A percentile compares a stretch with the other conserved stretches of the same genome.
These are phyloP conservation scores for Peniophora sp. DNA, from an alignment of 1,284 basidiomycete species.

Conservation along the genomic window DNA sequence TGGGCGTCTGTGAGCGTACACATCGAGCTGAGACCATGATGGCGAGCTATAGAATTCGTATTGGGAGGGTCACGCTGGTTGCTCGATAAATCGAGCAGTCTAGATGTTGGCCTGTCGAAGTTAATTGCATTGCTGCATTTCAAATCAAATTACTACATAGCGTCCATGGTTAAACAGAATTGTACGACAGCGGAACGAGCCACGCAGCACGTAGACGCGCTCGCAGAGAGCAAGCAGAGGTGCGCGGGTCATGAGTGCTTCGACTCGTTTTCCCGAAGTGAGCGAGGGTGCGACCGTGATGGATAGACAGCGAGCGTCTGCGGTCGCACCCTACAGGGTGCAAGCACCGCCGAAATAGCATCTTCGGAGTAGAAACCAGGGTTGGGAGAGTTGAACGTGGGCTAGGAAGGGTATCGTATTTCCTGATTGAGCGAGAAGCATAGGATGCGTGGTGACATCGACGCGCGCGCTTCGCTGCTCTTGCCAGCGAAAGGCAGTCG, in stretches of 20 bases:
- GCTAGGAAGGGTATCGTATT: not conserved
- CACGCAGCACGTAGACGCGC: constrained; percentile 9
- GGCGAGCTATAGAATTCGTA: too few relatives aligned
- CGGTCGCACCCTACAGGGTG: not conserved
- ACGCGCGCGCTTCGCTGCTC: too few relatives aligned
- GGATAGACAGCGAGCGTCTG: constrained; percentile 1
- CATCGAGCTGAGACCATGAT: too few relatives aligned
- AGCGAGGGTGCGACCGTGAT: constrained; percentile 8
- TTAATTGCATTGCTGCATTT: too few relatives aligned
- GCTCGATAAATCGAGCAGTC: too few relatives aligned
- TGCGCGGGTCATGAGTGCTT: constrained; percentile 19
- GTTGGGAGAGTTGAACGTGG: not conserved
- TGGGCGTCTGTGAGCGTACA: too few relatives aligned
- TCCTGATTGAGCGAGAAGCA: not conserved
- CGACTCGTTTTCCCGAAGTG: constrained; percentile 14
- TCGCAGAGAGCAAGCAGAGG: not conserved
- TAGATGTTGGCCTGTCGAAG: too few relatives aligned
- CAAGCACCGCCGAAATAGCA: not conserved
- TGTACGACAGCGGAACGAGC: constrained; percentile 25
- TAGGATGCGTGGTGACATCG: too few relatives aligned
- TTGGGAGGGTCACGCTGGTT: too few relatives aligned
- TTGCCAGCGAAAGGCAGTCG: too few relatives aligned
- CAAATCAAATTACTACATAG: too few relatives aligned
- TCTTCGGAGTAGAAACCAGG: not conserved
- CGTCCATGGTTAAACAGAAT: too few relatives aligned